Evolutionary conservation across 495 filamentous ascomycete genomes (phyloP), one percentile per base, ranked within the genome.

Genomic region (Parmelia sp.): DNA sequence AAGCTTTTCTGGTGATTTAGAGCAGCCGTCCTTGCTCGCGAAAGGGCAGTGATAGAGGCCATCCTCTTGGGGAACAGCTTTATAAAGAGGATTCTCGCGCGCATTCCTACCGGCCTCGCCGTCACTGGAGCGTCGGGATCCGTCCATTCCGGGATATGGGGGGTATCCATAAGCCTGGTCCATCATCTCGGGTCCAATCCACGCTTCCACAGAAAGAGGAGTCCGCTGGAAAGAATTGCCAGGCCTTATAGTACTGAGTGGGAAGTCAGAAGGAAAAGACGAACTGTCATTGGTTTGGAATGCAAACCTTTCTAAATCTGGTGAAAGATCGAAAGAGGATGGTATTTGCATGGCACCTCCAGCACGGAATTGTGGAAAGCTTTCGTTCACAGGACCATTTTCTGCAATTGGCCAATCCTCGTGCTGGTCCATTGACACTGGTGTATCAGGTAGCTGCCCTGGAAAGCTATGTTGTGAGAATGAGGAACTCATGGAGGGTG

Each of bases 31-130:
- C 49, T 86, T 76, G 66, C 89, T 84, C 75, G 89, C 87, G 78
- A 84, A 91, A 29, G 92, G 92, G 83, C 92, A 97, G 78, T 95
- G 89, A 76, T 91, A 97, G 57, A 93, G 82, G 72, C 88, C 89
- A 77, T 95, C 90, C 66, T 77, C 77, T 49, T 85, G 81, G 53
- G 83, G 84, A 51, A 82, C 80, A 71, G 84, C 83, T 71, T 88
- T 85, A 77, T 96, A 96, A 66, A 90, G 83, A 36, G 80, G 84
- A 74, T 96, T 86, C 67, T 88, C 87, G 73, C 91, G 78, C 23
- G 90, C 89, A 76, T 85, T 86, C 72, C 87, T 79, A 55, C 51
- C 51, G 71, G 74, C 76, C 49, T 72, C 66, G 55, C 73, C 72
- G 53, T 82, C 80, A 74, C 80, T 83, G 68, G 79, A 74, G 68